Conservation (phyloP, 257 asterid genomes). For the Gentiana straminea region DNA sequence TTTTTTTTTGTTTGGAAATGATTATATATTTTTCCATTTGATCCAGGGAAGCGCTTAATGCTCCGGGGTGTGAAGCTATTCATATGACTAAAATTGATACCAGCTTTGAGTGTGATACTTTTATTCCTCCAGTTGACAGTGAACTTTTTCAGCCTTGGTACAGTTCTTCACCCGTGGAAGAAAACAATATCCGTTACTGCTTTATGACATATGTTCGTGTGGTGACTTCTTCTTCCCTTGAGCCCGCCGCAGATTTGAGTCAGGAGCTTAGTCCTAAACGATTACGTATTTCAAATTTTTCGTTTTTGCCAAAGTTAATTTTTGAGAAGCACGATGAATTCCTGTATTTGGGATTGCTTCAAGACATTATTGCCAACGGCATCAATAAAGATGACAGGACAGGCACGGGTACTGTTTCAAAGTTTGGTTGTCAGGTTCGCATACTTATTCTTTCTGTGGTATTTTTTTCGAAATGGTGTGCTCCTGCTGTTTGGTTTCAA, state of each 20-base stretch:
- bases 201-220: conserved; percentile 53
- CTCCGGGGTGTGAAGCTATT: conserved; percentile 67
- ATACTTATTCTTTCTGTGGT: background rate
- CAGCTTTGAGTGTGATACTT: conserved; percentile 48
- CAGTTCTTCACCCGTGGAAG: conserved; percentile 43
- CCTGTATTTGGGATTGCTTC: conserved; percentile 45
- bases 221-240: conserved; percentile 16
- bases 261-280: conserved; percentile 18
- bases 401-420: conserved; percentile 69
- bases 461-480: background rate
- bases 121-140: conserved; percentile 53
- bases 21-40: conserved; percentile 6
- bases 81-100: conserved; percentile 60
- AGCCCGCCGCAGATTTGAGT: conserved; percentile 8
- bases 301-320: conserved; percentile 46
- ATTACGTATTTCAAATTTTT: conserved; percentile 29
- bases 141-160: conserved; percentile 63
- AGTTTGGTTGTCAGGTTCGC: conserved; percentile 77
- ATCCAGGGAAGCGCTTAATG: conserved; percentile 64
- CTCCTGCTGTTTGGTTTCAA: background rate
- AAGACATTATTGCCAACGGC: conserved; percentile 58
- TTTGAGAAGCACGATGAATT: conserved; percentile 65
- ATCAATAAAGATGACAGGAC: conserved; percentile 55
- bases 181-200: conserved; percentile 37
- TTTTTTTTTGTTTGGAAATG: background rate